A percentile compares a stretch with the other conserved stretches of the same genome.
These are phyloP conservation scores for Bruguiera sexangula DNA, from an alignment of 345 rosid genomes.

Conservation along the genomic window DNA sequence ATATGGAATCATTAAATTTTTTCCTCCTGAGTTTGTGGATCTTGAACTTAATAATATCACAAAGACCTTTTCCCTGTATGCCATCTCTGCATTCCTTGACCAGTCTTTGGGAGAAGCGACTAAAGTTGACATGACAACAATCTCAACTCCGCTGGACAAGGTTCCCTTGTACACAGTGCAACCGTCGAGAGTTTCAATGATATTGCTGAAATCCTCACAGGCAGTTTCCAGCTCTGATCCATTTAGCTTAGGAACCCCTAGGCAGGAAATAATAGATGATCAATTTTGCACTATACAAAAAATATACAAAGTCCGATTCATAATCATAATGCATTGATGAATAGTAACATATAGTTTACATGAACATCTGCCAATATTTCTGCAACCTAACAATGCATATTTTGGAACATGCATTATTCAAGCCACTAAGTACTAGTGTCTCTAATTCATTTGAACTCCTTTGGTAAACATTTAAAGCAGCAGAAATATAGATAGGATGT, in stretches of 20 bases:
- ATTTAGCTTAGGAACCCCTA: constrained; percentile 95
- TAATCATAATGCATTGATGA: neutral
- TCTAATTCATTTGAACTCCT: too few species aligned
- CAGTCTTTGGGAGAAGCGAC: constrained; percentile 54
- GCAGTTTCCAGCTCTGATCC: constrained; percentile 86
- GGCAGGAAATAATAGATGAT: constrained; percentile 2
- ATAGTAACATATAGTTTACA: neutral
- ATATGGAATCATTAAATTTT: neutral
- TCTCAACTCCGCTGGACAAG: constrained; percentile 95
- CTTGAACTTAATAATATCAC: neutral
- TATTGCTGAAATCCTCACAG: constrained; percentile 98
- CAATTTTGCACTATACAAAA: neutral
- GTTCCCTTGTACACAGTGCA: constrained; percentile 87
- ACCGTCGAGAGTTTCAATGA: constrained; percentile 54
- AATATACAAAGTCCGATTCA: neutral
- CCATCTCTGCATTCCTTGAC: constrained; percentile 59
- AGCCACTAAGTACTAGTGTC: too few species aligned
- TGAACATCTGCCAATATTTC: too few species aligned
- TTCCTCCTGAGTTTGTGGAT: neutral
- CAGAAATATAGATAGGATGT: too few species aligned
- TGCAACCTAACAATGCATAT: too few species aligned
- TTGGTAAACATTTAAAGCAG: too few species aligned
- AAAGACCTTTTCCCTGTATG: constrained; percentile 72
- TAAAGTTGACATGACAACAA: constrained; percentile 64
- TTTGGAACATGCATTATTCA: too few species aligned